Conservation (phyloP, 2,329 filamentous ascomycete genomes). For the Aspergillus brasiliensis region DNA sequence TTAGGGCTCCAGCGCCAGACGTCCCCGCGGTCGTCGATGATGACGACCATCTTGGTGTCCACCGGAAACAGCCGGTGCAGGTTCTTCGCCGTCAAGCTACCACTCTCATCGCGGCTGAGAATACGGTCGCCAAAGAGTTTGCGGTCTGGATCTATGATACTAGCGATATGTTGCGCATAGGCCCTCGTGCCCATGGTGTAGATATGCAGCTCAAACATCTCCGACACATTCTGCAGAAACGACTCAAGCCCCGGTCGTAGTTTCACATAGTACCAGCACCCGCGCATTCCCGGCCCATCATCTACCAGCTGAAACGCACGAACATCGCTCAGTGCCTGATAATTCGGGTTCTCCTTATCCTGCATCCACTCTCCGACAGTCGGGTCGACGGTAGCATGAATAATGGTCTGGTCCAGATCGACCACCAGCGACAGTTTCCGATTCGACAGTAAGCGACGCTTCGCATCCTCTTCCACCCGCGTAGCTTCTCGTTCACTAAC, state of each 20-base stretch:
- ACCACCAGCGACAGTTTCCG: slow-evolving; percentile 92
- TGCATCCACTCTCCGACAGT: slow-evolving; percentile 95
- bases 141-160: slow-evolving; percentile 86
- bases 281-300: slow-evolving; percentile 72
- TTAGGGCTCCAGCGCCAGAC: slow-evolving; percentile 95
- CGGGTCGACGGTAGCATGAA: slow-evolving; percentile 95
- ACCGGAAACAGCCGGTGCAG: slow-evolving; percentile 90
- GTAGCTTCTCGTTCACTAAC: slow-evolving; percentile 82
- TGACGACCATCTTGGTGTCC: slow-evolving; percentile 98
- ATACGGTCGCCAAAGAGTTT: slow-evolving; percentile 93
- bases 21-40: slow-evolving; percentile 95
- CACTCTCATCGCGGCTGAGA: slow-evolving; percentile 95
- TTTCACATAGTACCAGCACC: slow-evolving; percentile 99
- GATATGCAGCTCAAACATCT: slow-evolving; percentile 91
- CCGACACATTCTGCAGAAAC: slow-evolving; percentile 76
- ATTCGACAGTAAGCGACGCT: slow-evolving; percentile 75
- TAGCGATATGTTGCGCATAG: slow-evolving; percentile 90
- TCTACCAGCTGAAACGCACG: slow-evolving; percentile 85
- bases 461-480: slow-evolving; percentile 80
- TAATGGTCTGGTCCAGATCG: slow-evolving; percentile 97
- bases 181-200: slow-evolving; percentile 99
- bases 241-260: slow-evolving; percentile 81
- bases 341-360: slow-evolving; percentile 85
- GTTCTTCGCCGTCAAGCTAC: slow-evolving; percentile 87
- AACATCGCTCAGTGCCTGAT: slow-evolving; percentile 87